These are phyloP conservation scores for Quercus phellos DNA, from an alignment of 331 rosid genomes.

Conservation along the genomic window DNA sequence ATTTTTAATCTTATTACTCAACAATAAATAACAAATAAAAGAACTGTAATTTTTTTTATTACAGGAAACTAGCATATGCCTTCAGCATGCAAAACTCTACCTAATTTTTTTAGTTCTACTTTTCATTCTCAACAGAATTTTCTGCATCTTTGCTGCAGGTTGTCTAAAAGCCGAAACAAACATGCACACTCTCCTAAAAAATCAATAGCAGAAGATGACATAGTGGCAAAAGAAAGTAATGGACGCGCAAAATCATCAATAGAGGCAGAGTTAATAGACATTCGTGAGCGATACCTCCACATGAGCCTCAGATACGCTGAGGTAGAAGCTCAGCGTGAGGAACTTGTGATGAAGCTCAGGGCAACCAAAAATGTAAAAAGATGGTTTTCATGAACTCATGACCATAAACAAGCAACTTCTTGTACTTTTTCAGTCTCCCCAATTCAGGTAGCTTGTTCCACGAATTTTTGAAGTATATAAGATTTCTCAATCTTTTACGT, in stretches of 20 bases:
- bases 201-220: slow-evolving; percentile 42
- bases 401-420: not conserved
- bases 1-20: not conserved
- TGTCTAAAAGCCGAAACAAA: slow-evolving; percentile 36
- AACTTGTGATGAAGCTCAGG: slow-evolving; percentile 86
- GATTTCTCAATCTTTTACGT: not conserved
- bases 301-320: slow-evolving; percentile 96
- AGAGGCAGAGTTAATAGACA: slow-evolving; percentile 75
- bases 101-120: not conserved
- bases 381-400: slow-evolving; percentile 36
- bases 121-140: not conserved
- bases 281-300: slow-evolving; percentile 73
- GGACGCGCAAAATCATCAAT: slow-evolving; percentile 58
- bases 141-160: slow-evolving; percentile 34
- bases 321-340: slow-evolving; percentile 87
- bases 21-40: not conserved
- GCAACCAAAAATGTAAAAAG: slow-evolving; percentile 29
- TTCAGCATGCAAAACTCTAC: not conserved
- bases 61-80: not conserved
- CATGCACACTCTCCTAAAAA: slow-evolving; percentile 31
- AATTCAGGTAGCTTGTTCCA: slow-evolving; percentile 16
- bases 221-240: slow-evolving; percentile 47
- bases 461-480: slow-evolving; percentile 7
- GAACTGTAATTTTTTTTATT: not conserved
- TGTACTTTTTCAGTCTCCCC: slow-evolving; percentile 8